Conservation (phyloP, 1,284 basidiomycete genomes). For the Cerrena zonata region DNA sequence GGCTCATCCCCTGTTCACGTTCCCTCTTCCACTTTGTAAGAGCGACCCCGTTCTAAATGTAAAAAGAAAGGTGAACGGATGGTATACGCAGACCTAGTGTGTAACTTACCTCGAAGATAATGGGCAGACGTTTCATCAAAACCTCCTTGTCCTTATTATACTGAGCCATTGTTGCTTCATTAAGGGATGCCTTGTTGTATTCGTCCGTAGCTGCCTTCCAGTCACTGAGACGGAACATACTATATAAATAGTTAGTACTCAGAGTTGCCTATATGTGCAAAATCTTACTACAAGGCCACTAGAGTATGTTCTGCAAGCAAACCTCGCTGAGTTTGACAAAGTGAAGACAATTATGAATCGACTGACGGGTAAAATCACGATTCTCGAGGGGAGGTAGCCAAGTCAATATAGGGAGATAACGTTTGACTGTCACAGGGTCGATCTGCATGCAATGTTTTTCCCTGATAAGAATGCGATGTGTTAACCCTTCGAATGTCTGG, state of each 20-base stretch:
- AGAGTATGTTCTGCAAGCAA: background rate
- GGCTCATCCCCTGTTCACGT: too few relatives aligned
- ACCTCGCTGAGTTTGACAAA: too few relatives aligned
- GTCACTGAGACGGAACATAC: background rate
- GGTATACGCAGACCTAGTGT: too few relatives aligned
- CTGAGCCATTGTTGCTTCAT: background rate
- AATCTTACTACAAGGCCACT: background rate
- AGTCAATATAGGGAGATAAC: background rate
- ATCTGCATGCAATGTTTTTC: too few relatives aligned
- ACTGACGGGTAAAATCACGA: background rate
- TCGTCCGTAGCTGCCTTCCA: conserved; percentile 17
- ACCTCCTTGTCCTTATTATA: background rate
- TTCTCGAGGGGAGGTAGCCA: background rate
- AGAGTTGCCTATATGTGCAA: background rate
- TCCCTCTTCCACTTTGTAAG: too few relatives aligned
- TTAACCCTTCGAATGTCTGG: too few relatives aligned
- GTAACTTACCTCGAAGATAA: too few relatives aligned
- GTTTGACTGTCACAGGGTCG: too few relatives aligned
- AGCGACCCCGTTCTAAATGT: too few relatives aligned
- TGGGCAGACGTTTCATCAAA: background rate
- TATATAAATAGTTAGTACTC: background rate
- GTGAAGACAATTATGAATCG: too few relatives aligned
- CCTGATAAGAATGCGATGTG: too few relatives aligned
- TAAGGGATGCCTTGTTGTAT: conserved; percentile 17
- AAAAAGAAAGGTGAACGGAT: too few relatives aligned